Percentiles rank a stretch among this genome's conserved stretches.
phyloP scores from a whole-genome alignment of 345 rosid species.

The Arabidopsis suecica region DNA sequence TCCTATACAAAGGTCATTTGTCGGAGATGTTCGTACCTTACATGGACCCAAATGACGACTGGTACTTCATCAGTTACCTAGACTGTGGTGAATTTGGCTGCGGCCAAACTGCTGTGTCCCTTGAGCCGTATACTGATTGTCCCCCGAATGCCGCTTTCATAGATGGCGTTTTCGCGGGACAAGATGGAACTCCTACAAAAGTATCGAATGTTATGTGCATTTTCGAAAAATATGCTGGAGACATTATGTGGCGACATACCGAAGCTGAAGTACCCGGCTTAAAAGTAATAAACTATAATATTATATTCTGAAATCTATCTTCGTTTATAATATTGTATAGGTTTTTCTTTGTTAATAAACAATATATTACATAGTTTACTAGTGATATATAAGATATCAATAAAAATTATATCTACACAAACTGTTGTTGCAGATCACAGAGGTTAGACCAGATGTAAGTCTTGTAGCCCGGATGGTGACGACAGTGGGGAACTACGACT shows the following conservation, averaged over 20 bases:
- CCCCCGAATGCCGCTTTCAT: conserved; percentile 54
- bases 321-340: too few species aligned
- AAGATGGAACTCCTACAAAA: conserved; percentile 47
- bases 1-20: conserved; percentile 52
- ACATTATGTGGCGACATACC: conserved; percentile 44
- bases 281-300: background rate
- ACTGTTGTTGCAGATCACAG: conserved; percentile 49
- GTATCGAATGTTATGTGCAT: conserved; percentile 49
- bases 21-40: conserved; percentile 66
- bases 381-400: too few species aligned
- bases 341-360: too few species aligned
- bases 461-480: conserved; percentile 60
- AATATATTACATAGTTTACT: too few species aligned
- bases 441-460: conserved; percentile 58
- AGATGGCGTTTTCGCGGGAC: conserved; percentile 50
- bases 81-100: conserved; percentile 59
- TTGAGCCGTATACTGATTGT: conserved; percentile 56
- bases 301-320: too few species aligned
- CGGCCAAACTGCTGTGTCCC: conserved; percentile 49
- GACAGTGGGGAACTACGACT: conserved; percentile 52
- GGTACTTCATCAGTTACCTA: conserved; percentile 49
- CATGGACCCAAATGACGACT: conserved; percentile 53
- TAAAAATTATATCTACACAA: too few species aligned
- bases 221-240: conserved; percentile 61
- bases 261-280: conserved; percentile 31